Evolutionary conservation across 2,329 filamentous ascomycete species (phyloP).

Genomic region (Paraconiothyrium sp.): DNA sequence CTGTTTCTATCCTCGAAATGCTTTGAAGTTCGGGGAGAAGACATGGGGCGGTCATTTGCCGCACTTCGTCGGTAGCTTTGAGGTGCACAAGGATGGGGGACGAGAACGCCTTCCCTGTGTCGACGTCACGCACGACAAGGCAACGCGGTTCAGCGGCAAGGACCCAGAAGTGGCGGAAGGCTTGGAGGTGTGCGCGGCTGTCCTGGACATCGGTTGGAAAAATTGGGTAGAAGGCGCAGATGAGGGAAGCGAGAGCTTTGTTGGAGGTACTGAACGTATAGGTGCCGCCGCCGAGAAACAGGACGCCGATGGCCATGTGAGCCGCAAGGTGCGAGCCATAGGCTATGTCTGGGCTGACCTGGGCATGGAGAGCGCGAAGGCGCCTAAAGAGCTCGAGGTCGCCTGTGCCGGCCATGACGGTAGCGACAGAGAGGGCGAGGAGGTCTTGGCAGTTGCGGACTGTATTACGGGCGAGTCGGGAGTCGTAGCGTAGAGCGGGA

Average conservation of each 20-base stretch:
- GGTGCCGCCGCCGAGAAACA: slow-evolving; percentile 93
- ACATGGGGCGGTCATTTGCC: slow-evolving; percentile 61
- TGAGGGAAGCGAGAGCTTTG: slow-evolving; percentile 82
- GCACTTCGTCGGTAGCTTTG: slow-evolving; percentile 49
- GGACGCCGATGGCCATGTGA: slow-evolving; percentile 87
- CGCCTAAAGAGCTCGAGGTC: slow-evolving; percentile 86
- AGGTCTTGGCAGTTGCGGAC: slow-evolving; percentile 92
- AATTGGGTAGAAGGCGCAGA: slow-evolving; percentile 93
- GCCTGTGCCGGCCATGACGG: slow-evolving; percentile 95
- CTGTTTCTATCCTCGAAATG: slow-evolving; percentile 69
- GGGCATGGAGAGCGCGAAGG: slow-evolving; percentile 85
- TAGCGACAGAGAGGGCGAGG: slow-evolving; percentile 80
- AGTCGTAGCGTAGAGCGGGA: slow-evolving; percentile 75
- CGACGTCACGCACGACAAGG: slow-evolving; percentile 85
- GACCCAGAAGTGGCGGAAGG: slow-evolving; percentile 97
- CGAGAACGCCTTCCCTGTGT: slow-evolving; percentile 81
- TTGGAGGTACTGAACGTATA: slow-evolving; percentile 91
- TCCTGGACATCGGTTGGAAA: slow-evolving; percentile 91
- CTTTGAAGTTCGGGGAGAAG: slow-evolving; percentile 71
- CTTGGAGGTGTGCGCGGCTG: slow-evolving; percentile 93
- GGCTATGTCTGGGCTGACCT: slow-evolving; percentile 81
- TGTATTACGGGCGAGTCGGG: slow-evolving; percentile 81
- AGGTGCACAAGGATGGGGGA: slow-evolving; percentile 75
- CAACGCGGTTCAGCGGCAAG: slow-evolving; percentile 90
- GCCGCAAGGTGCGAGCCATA: slow-evolving; percentile 95